Conservation (phyloP, 2,329 filamentous ascomycete genomes). For the Nothophaeocryptopus gaeumannii region DNA sequence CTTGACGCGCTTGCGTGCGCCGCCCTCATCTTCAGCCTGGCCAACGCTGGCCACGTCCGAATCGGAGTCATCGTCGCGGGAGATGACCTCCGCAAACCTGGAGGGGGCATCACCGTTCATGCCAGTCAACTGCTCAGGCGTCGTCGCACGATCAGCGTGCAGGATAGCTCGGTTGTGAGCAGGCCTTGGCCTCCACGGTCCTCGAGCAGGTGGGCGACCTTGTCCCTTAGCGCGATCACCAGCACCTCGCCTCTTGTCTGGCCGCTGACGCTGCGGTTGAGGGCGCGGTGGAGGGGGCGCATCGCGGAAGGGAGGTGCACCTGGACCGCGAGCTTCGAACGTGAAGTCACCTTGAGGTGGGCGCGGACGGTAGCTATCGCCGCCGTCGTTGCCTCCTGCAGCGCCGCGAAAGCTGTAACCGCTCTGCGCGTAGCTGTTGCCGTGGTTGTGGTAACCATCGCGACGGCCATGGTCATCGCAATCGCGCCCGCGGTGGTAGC, state of each 20-base stretch:
- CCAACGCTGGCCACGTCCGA: conserved; percentile 13
- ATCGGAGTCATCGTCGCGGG: conserved; percentile 38
- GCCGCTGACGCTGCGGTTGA: neutral
- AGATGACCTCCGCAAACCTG: conserved; percentile 45
- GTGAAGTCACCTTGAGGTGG: conserved; percentile 24
- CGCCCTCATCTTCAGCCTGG: conserved; percentile 25
- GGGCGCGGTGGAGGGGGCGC: conserved; percentile 15
- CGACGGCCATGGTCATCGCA: neutral
- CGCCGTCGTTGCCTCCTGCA: conserved; percentile 9
- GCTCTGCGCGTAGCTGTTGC: conserved; percentile 6
- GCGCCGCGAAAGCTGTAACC: conserved; percentile 29
- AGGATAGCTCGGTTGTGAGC: conserved; percentile 47
- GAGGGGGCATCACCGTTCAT: conserved; percentile 39
- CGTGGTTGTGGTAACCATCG: conserved; percentile 3
- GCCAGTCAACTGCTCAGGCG: conserved; percentile 46
- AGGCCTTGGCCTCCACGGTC: conserved; percentile 28
- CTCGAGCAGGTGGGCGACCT: conserved; percentile 10
- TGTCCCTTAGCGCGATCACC: conserved; percentile 7
- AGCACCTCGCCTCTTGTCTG: conserved; percentile 1
- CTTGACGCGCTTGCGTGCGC: conserved; percentile 33
- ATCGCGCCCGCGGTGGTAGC: conserved; percentile 4
- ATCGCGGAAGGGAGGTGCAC: conserved; percentile 25
- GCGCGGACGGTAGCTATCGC: conserved; percentile 11
- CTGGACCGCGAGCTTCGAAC: conserved; percentile 23
- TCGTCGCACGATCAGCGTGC: conserved; percentile 38